These are phyloP conservation scores for Metschnikowia orientalis DNA, from an alignment of 805 yeast genomes.

Conservation along the genomic window DNA sequence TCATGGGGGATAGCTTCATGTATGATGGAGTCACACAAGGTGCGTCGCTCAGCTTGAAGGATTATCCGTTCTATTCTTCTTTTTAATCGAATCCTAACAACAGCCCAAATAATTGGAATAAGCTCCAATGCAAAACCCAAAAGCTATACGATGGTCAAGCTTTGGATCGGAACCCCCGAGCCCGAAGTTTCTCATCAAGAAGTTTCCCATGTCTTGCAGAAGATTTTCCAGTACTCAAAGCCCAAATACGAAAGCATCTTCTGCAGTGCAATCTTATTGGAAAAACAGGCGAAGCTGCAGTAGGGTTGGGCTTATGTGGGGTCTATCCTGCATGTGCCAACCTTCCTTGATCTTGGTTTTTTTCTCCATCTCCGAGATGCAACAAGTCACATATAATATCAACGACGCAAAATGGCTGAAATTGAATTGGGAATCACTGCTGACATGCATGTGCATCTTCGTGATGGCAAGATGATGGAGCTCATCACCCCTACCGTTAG, in stretches of 20 bases:
- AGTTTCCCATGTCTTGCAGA: too few species aligned
- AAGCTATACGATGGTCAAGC: slow-evolving; percentile 8
- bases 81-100: too few species aligned
- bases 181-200: too few species aligned
- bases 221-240: too few species aligned
- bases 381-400: too few species aligned
- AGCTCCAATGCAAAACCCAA: slow-evolving; percentile 4
- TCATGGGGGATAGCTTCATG: slow-evolving; percentile 3
- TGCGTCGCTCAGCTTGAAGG: not conserved
- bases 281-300: too few species aligned
- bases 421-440: slow-evolving; percentile 68
- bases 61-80: not conserved
- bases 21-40: slow-evolving; percentile 1
- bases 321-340: not conserved
- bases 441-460: slow-evolving; percentile 93
- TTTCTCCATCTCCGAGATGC: too few species aligned
- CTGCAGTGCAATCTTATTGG: too few species aligned
- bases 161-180: slow-evolving; percentile 13
- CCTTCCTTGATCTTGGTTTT: too few species aligned
- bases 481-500: slow-evolving; percentile 85
- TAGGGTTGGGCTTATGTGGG: too few species aligned
- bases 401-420: slow-evolving; percentile 22
- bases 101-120: slow-evolving; percentile 13
- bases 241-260: too few species aligned
- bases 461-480: slow-evolving; percentile 92